Percentiles rank a stretch among this genome's conserved stretches.
These are phyloP conservation scores for Leishmania tropica DNA, from an alignment of 208 protist species.

Conservation along the genomic window DNA sequence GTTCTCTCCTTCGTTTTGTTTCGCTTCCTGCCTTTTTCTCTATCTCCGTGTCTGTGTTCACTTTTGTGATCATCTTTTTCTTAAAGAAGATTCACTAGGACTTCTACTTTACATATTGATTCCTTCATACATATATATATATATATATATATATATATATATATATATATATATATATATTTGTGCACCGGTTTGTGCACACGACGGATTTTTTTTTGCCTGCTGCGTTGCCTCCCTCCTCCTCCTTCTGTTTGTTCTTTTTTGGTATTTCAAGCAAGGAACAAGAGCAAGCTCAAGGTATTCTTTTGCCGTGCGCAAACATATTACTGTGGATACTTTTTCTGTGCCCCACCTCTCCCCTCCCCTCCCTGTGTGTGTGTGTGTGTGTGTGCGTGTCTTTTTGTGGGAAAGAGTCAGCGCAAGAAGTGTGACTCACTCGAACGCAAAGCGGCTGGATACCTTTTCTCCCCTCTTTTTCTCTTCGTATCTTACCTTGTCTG, in stretches of 20 bases:
- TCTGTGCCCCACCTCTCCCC: not conserved
- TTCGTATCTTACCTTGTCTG: not conserved
- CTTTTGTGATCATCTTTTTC: not conserved
- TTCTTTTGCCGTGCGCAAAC: not conserved
- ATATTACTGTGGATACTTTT: not conserved
- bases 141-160: not conserved
- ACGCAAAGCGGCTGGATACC: not conserved
- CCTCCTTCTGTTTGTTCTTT: not conserved
- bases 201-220: not conserved
- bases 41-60: not conserved
- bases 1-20: too few species aligned
- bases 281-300: not conserved
- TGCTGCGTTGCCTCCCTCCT: not conserved
- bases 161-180: not conserved
- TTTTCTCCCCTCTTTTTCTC: not conserved
- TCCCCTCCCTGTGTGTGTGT: not conserved
- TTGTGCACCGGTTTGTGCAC: not conserved
- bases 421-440: not conserved
- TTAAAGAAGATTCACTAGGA: not conserved
- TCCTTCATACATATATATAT: not conserved
- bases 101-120: not conserved
- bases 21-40: not conserved
- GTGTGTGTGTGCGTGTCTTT: not conserved
- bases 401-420: not conserved
- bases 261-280: not conserved